These are phyloP conservation scores for Mortierella hygrophila DNA, from an alignment of 192 early-diverging fungal genomes.

Conservation along the genomic window DNA sequence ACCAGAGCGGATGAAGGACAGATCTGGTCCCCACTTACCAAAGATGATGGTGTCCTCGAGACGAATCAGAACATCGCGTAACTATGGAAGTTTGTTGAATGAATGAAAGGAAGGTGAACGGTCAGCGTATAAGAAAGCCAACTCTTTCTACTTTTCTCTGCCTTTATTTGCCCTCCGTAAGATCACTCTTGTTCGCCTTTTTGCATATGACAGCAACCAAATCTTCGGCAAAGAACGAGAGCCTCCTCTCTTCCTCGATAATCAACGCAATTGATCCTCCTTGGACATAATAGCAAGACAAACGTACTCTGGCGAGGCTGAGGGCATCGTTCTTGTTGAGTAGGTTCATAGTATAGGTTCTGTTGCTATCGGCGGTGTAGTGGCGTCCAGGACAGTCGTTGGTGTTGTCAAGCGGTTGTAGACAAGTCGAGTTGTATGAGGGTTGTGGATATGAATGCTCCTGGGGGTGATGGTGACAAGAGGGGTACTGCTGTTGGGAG, in stretches of 20 bases:
- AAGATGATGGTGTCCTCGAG: constrained; percentile 97
- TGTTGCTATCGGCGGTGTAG: neutral
- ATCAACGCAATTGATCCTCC: no score
- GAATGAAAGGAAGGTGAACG: neutral
- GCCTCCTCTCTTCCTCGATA: neutral
- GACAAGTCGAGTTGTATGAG: neutral
- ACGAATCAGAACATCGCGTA: constrained; percentile 87
- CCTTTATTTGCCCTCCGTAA: no score
- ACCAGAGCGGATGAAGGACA: neutral
- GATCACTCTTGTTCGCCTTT: no score
- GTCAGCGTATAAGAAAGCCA: no score
- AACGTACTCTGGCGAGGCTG: constrained; percentile 45
- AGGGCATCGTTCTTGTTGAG: constrained; percentile 44
- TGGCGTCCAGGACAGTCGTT: neutral
- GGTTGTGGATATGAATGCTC: neutral
- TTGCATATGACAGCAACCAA: neutral
- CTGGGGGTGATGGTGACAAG: neutral
- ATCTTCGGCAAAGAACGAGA: neutral
- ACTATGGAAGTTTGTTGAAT: constrained; percentile 25
- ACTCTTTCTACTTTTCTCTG: no score
- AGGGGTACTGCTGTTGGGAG: neutral
- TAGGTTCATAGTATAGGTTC: constrained; percentile 30
- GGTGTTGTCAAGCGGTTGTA: neutral
- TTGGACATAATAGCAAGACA: neutral
- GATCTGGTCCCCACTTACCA: constrained; percentile 58